These are phyloP conservation scores for Pistacia atlantica DNA, from an alignment of 345 rosid species.

Conservation along the genomic window DNA sequence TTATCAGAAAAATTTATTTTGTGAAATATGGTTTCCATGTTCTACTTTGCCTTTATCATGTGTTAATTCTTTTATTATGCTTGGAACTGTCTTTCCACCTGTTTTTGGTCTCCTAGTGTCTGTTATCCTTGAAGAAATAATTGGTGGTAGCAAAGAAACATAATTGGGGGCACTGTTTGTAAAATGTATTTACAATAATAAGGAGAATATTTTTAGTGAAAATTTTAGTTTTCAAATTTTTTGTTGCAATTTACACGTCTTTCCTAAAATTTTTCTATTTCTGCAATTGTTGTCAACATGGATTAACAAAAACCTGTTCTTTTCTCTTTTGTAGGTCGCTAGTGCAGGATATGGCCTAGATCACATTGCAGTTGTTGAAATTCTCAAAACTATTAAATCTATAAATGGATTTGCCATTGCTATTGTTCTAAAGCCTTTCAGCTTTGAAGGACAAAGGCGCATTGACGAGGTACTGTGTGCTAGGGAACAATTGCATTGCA, in stretches of 20 bases:
- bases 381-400: constrained; percentile 57
- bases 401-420: constrained; percentile 61
- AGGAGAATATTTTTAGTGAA: not conserved
- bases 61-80: not conserved
- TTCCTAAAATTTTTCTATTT: not conserved
- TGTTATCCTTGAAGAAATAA: not conserved
- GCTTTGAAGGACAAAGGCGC: constrained; percentile 91
- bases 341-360: constrained; percentile 82
- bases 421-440: constrained; percentile 81
- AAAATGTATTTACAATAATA: not conserved
- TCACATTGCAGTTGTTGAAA: constrained; percentile 56
- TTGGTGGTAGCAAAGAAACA: not conserved
- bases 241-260: not conserved
- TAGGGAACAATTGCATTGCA: constrained; percentile 3
- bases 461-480: constrained; percentile 63
- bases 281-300: not conserved
- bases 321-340: constrained; percentile 55
- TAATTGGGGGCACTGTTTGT: not conserved
- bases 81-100: not conserved
- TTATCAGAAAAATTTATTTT: not conserved
- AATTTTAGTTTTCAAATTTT: not conserved
- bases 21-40: not conserved
- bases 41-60: not conserved
- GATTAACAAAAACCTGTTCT: constrained; percentile 16
- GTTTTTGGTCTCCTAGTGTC: not conserved